These are phyloP conservation scores for Diaporthe ilicicola DNA, from an alignment of 2,329 filamentous ascomycete genomes.

Conservation along the genomic window DNA sequence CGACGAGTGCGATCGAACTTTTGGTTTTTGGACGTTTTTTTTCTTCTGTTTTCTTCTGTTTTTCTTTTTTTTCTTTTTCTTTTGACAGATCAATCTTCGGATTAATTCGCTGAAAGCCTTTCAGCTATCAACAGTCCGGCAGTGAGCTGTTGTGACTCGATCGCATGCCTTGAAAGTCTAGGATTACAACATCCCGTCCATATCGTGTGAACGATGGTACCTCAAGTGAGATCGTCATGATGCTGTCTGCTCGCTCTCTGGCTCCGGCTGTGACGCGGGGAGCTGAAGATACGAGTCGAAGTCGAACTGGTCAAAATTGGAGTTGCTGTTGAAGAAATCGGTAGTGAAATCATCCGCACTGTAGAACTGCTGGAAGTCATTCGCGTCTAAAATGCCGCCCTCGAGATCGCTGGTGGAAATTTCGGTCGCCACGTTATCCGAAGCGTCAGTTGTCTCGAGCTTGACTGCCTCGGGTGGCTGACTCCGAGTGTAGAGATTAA, in stretches of 20 bases:
- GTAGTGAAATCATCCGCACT: background rate
- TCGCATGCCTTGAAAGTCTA: too few species aligned
- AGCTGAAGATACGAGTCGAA: slow-evolving; percentile 6
- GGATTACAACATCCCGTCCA: too few species aligned
- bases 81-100: background rate
- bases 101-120: background rate
- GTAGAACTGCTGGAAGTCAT: background rate
- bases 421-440: background rate
- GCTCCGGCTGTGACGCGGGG: slow-evolving; percentile 16
- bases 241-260: background rate
- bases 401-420: background rate
- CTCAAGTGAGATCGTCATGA: background rate
- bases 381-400: background rate
- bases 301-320: slow-evolving; percentile 7
- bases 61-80: background rate
- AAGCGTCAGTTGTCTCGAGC: background rate
- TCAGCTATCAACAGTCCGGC: background rate
- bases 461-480: background rate
- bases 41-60: background rate
- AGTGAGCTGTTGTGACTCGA: background rate
- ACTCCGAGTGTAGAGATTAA: background rate
- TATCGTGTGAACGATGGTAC: too few species aligned
- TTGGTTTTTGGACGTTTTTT: background rate
- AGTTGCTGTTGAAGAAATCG: slow-evolving; percentile 15
- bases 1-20: background rate